phyloP scores from a whole-genome alignment of 257 asterid genomes.

The Agastache rugosa region DNA sequence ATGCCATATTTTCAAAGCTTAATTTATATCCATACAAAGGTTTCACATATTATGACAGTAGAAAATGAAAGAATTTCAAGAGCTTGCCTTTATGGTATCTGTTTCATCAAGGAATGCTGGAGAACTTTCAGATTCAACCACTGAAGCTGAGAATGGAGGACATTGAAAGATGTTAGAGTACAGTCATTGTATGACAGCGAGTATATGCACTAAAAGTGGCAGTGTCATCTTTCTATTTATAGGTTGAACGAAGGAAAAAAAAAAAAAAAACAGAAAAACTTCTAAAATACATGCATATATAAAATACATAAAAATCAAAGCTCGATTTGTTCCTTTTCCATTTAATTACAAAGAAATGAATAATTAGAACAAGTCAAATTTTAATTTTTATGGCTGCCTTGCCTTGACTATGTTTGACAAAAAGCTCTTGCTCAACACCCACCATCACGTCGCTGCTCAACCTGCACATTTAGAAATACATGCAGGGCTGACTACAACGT shows the following conservation, averaged over 20 bases:
- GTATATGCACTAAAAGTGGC: neutral
- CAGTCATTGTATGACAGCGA: neutral
- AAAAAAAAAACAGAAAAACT: neutral
- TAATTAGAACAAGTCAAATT: too few species aligned
- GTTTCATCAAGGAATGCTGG: constrained; percentile 56
- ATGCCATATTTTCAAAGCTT: constrained; percentile 20
- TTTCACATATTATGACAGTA: neutral
- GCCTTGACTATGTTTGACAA: too few species aligned
- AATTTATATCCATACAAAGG: neutral
- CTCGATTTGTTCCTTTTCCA: too few species aligned
- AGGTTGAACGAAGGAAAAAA: neutral
- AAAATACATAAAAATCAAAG: too few species aligned
- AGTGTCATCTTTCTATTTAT: constrained; percentile 8
- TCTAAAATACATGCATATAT: neutral
- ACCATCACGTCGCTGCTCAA: too few species aligned
- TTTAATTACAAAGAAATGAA: too few species aligned
- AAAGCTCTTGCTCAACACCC: too few species aligned
- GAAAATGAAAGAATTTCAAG: constrained; percentile 2
- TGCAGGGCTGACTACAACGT: too few species aligned
- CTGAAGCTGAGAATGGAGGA: constrained; percentile 50
- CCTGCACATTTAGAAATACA: too few species aligned
- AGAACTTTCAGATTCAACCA: constrained; percentile 55
- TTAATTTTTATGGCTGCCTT: too few species aligned
- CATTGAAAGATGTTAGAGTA: constrained; percentile 20
- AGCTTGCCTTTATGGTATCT: constrained; percentile 59